Evolutionary conservation across 345 rosid genomes (phyloP).

Genomic region (Eutrema heterophyllum): DNA sequence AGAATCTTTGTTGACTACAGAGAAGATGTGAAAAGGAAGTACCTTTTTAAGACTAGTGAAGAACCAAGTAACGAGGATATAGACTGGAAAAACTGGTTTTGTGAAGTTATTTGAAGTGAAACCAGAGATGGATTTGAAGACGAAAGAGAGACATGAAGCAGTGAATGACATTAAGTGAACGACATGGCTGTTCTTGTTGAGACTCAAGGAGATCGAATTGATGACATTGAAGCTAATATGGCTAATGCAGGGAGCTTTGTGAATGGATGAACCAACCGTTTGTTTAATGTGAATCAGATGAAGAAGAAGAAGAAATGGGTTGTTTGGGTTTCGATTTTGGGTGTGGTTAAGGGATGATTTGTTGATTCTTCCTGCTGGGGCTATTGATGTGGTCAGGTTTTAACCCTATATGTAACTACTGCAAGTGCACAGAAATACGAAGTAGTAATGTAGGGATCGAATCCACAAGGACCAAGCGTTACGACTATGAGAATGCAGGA

Average conservation of each 20-base stretch:
- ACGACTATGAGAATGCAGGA: too few species aligned
- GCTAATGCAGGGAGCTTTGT: conserved; percentile 42
- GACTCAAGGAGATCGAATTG: conserved; percentile 60
- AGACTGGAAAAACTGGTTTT: conserved; percentile 37
- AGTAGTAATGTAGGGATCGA: too few species aligned
- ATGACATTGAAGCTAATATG: conserved; percentile 68
- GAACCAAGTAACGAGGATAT: conserved; percentile 49
- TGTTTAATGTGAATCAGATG: conserved; percentile 62
- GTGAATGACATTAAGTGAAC: conserved; percentile 60
- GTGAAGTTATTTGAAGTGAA: conserved; percentile 15
- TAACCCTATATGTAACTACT: too few species aligned
- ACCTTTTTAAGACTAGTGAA: conserved; percentile 56
- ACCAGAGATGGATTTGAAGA: conserved; percentile 37
- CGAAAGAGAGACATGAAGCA: conserved; percentile 55
- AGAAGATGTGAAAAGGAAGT: conserved; percentile 61
- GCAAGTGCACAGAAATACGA: too few species aligned
- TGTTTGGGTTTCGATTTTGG: conserved; percentile 47
- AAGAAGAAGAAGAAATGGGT: conserved; percentile 45
- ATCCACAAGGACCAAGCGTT: too few species aligned
- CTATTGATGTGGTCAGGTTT: too few species aligned
- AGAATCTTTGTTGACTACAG: conserved; percentile 54
- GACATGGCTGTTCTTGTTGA: conserved; percentile 88
- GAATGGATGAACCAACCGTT: conserved; percentile 60
- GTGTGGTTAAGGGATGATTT: not conserved
- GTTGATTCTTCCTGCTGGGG: too few species aligned